Percentiles rank a stretch among this genome's conserved stretches.
Evolutionary conservation across 2,329 filamentous ascomycete species (phyloP).

Genomic region (Apiospora koreana): DNA sequence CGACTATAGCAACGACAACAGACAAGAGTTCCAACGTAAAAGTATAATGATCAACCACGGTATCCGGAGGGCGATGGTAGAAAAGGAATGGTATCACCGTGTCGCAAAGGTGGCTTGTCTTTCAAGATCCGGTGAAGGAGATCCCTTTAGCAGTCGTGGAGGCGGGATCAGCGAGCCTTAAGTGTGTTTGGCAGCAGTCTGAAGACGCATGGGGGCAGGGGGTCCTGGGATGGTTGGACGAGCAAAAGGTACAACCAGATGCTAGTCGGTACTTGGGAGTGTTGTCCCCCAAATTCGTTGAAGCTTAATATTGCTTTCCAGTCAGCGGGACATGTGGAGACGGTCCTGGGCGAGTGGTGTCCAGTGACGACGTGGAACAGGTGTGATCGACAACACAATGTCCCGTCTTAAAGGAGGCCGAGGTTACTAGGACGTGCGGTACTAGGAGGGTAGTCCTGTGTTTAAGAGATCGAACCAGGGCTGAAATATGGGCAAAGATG

Average conservation of each 20-base stretch:
- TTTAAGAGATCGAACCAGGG: slow-evolving; percentile 30
- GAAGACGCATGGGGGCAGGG: slow-evolving; percentile 38
- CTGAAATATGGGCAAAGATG: slow-evolving; percentile 30
- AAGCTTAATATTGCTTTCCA: slow-evolving; percentile 46
- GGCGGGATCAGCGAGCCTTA: slow-evolving; percentile 63
- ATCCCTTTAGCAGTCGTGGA: slow-evolving; percentile 39
- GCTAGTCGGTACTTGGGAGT: slow-evolving; percentile 40
- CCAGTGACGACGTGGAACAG: slow-evolving; percentile 52
- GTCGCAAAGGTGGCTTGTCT: slow-evolving; percentile 33
- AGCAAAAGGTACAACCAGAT: slow-evolving; percentile 36
- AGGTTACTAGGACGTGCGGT: slow-evolving; percentile 41
- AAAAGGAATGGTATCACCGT: slow-evolving; percentile 45
- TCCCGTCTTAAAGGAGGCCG: slow-evolving; percentile 49
- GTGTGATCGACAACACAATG: slow-evolving; percentile 56
- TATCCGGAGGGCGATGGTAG: slow-evolving; percentile 38
- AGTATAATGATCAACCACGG: slow-evolving; percentile 51
- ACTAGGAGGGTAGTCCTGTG: slow-evolving; percentile 33
- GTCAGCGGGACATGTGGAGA: slow-evolving; percentile 45
- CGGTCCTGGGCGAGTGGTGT: slow-evolving; percentile 29
- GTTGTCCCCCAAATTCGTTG: slow-evolving; percentile 36
- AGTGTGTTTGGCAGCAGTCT: slow-evolving; percentile 47
- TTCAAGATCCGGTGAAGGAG: slow-evolving; percentile 35
- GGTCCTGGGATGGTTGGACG: slow-evolving; percentile 31
- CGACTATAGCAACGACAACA: slow-evolving; percentile 16
- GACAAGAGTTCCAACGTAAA: slow-evolving; percentile 22